Conservation (phyloP, 768 basidiomycete genomes). For the Phanerochaete carnosa region DNA sequence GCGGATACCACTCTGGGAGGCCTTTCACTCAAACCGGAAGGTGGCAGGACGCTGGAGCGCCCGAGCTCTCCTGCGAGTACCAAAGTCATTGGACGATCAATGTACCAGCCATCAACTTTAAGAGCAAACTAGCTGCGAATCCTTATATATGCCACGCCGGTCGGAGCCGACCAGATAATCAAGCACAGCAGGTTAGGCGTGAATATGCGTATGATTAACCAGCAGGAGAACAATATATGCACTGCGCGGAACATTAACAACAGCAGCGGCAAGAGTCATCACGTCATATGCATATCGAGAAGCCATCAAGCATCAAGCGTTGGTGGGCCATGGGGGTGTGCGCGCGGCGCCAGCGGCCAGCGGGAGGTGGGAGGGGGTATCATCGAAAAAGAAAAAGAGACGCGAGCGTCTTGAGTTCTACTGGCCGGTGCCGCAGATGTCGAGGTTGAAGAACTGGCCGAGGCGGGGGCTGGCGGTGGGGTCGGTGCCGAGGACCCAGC, state of each 20-base stretch:
- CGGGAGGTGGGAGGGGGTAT: background rate
- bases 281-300: background rate
- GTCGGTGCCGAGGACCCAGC: slow-evolving; percentile 62
- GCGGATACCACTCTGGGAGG: no score
- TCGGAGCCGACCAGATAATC: no score
- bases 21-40: no score
- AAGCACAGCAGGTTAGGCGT: background rate
- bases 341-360: slow-evolving; percentile 1
- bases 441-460: slow-evolving; percentile 69
- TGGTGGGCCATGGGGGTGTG: background rate
- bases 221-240: background rate
- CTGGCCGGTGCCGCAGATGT: slow-evolving; percentile 26
- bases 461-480: slow-evolving; percentile 39
- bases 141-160: no score
- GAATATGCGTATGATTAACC: background rate
- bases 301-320: background rate
- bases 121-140: no score
- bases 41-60: no score
- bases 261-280: background rate
- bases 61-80: no score
- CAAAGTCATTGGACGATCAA: no score
- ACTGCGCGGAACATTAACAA: background rate
- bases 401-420: background rate
- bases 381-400: background rate
- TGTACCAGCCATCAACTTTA: no score